Conservation (phyloP, 2,329 filamentous ascomycete species). For the Hymenoscyphus occultus region DNA sequence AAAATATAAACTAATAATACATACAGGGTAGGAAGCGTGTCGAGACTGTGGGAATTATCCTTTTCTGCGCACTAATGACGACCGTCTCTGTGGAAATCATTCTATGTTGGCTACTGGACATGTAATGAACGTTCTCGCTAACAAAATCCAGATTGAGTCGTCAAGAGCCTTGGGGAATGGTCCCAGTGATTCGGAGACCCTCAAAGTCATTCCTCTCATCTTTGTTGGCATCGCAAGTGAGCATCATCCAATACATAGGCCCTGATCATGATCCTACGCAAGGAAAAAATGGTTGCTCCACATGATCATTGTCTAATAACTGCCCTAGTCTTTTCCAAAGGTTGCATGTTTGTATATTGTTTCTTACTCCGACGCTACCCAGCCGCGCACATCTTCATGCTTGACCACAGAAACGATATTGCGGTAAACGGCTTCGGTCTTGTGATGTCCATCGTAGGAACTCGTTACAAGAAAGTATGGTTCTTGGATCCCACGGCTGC, state of each 20-base stretch:
- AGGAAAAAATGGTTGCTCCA: not conserved
- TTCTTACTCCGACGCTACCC: constrained; percentile 51
- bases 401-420: constrained; percentile 59
- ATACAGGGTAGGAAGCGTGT: constrained; percentile 55
- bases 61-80: constrained; percentile 65
- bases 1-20: not conserved
- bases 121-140: constrained; percentile 22
- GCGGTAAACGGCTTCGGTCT: constrained; percentile 91
- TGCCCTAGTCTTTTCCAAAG: constrained; percentile 48
- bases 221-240: constrained; percentile 54
- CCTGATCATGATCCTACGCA: not conserved
- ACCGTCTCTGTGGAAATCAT: constrained; percentile 62
- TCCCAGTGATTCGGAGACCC: constrained; percentile 40
- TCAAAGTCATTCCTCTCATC: constrained; percentile 54
- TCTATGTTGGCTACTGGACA: constrained; percentile 38
- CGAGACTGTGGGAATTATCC: constrained; percentile 62
- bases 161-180: constrained; percentile 49
- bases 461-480: constrained; percentile 62
- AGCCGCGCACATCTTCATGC: constrained; percentile 53
- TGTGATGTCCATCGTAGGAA: constrained; percentile 78
- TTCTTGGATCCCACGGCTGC: constrained; percentile 81
- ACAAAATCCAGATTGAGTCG: constrained; percentile 48
- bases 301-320: not conserved
- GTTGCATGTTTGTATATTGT: constrained; percentile 52
- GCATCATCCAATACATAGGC: constrained; percentile 21